Base-by-base conservation (phyloP, 2,329 filamentous ascomycete species). In the Akanthomyces muscarius region DNA sequence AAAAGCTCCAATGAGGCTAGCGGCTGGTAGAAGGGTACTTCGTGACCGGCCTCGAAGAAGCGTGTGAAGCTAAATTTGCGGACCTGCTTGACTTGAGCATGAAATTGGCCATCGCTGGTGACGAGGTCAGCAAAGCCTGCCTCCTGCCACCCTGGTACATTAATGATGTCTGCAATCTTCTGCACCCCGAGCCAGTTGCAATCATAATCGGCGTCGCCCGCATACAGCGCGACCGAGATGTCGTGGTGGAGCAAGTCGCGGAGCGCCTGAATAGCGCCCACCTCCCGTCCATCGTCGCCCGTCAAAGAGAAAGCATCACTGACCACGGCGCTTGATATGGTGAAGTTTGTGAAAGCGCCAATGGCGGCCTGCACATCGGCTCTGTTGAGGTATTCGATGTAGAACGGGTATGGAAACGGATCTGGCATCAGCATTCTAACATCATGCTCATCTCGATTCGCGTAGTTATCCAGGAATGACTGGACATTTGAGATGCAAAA, bases 61-160 rank as follows among this genome's bases (percentile, higher is more conserved):
- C 87, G 80, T 33, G 83, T 84, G 73, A 89, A 89, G 50, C 82
- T 85, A 64, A 88, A 83, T 69, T 92, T 92, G 8, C 88, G 90
- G 68, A 85, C 88, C 72, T 94, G 90, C 5, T 90, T 83, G 0
- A 90, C 89, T 25, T 50, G 45, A 2, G 21, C 57, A 8, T 48
- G n/a, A 5, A 53, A 63, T 85, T 83, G 83, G 14, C 81, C 80
- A 16, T 79, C 81, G 66, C 89, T 87, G 7, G 89, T 85, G 8
- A 85, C 75, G 64, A 95, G 84, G 3, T 87, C 84, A 0, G 85
- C 83, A 71, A 94, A 95, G 0, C 89, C 90, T 0, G 91, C 86
- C n/a, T 36, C n/a, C 1, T 28, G 5, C 55, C 55, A 73, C 52
- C 80, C 73, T 42, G 78, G 74, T 5, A 80, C 77, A 48, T 83